Base-by-base conservation (phyloP, 805 yeast genomes). In the Lipomyces starkeyi region DNA sequence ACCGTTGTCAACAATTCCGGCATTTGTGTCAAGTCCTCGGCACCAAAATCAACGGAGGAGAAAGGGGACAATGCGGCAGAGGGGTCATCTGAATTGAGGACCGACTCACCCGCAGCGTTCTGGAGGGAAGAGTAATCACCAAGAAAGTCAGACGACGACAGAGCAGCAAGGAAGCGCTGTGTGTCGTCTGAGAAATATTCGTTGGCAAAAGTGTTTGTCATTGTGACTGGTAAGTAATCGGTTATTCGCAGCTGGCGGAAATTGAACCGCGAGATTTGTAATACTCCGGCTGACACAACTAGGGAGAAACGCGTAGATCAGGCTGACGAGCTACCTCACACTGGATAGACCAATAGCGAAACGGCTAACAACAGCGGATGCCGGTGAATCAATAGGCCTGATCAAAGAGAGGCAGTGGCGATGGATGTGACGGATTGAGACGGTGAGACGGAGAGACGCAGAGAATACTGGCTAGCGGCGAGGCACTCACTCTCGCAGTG, bases 61-160 rank as follows among this genome's bases (percentile, higher is more conserved):
- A 57, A 57, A 27, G 59, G 34, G 8, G 59, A 20, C 34, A 29
- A 2, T 2, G 56, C 3, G 34, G 59, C 58, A 2, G 53, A 25
- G 5, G 64, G 14, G 43, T 11, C 34, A 40, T 55, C 55, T 5
- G 43, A 54, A 17, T 49, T 32, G 5, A 52, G 22, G n/a, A 7
- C 29, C 2, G 35, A 22, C n/a, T 22, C 62, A 20, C 14, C 58
- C 5, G 55, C 14, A 14, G 58, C 37, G 32, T 61, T 27, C 34
- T 47, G 62, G 25, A 54, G 52, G 17, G 70, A 49, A 1, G 70
- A 61, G 57, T 59, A 66, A 54, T 69, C 69, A 52, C 62, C 62
- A n/a, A 69, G 62, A 55, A 69, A 69, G 37, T 69, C 71, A n/a
- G 71, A 35, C n/a, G 69, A 63, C 37, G 62, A 59, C 40, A 69